These are phyloP conservation scores for Hymenoscyphus infarciens DNA, from an alignment of 2,329 filamentous ascomycete species.

Conservation along the genomic window DNA sequence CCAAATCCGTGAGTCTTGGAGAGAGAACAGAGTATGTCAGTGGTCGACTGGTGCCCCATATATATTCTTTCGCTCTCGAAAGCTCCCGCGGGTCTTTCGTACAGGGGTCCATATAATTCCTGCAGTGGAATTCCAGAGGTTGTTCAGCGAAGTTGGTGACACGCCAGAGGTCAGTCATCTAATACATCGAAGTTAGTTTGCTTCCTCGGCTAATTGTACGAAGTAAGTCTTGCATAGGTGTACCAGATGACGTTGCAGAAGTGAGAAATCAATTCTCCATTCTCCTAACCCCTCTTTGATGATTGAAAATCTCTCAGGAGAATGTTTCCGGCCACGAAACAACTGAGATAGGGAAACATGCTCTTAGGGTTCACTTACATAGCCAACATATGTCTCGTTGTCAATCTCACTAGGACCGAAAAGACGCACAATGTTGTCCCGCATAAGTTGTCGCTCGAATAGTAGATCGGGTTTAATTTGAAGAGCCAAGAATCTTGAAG, in stretches of 20 bases:
- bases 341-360: no score
- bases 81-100: neutral
- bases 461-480: neutral
- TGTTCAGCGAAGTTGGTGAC: neutral
- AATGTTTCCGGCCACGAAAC: no score
- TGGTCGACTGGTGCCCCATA: neutral
- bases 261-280: neutral
- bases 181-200: neutral
- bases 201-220: no score
- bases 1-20: neutral
- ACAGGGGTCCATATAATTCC: neutral
- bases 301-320: no score
- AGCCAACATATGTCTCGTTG: neutral
- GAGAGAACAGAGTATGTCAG: neutral
- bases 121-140: neutral
- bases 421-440: neutral
- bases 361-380: neutral
- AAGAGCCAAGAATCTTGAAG: neutral
- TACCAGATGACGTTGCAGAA: neutral
- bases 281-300: no score
- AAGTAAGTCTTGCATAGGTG: no score
- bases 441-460: slow-evolving; percentile 3
- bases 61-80: slow-evolving; percentile 1
- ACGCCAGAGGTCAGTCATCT: slow-evolving; percentile 3
- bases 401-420: slow-evolving; percentile 2